Evolutionary conservation across 2,329 filamentous ascomycete genomes (phyloP).

Genomic region (Beauveria sp.): DNA sequence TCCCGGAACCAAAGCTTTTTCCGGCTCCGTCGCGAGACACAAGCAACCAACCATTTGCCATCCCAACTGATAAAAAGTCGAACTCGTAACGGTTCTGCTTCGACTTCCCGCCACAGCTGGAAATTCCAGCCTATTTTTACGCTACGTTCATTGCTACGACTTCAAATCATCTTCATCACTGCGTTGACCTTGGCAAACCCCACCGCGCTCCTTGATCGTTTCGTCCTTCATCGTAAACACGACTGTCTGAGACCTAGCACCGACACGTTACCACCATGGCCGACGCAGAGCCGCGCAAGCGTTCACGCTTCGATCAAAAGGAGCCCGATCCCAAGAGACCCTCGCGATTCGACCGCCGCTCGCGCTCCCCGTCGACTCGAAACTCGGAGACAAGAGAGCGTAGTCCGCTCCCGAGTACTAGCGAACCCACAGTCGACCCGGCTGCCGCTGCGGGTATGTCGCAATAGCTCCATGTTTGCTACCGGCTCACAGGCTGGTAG

Average conservation of each 20-base stretch:
- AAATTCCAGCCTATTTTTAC: not conserved
- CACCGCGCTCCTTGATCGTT: too few species aligned
- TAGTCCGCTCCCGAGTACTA: conserved; percentile 56
- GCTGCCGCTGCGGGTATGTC: conserved; percentile 68
- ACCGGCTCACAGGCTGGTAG: not conserved
- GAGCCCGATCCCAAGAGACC: conserved; percentile 69
- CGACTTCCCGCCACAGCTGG: not conserved
- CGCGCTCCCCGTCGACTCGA: conserved; percentile 67
- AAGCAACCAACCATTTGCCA: not conserved
- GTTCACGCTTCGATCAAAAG: conserved; percentile 90
- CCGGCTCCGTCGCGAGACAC: not conserved
- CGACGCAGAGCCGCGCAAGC: conserved; percentile 65
- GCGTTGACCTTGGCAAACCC: not conserved
- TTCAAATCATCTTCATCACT: not conserved
- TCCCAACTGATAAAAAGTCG: not conserved
- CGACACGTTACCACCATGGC: conserved; percentile 42
- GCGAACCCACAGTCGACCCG: conserved; percentile 54
- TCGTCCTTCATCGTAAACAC: not conserved
- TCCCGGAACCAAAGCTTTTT: conserved; percentile 2
- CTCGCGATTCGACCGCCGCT: conserved; percentile 87
- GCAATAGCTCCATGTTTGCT: not conserved
- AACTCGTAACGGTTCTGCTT: not conserved
- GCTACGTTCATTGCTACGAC: not conserved
- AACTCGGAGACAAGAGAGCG: conserved; percentile 70
- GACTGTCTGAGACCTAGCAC: not conserved